Conservation (phyloP, 257 asterid genomes). For the Dorcoceras hygrometricum region DNA sequence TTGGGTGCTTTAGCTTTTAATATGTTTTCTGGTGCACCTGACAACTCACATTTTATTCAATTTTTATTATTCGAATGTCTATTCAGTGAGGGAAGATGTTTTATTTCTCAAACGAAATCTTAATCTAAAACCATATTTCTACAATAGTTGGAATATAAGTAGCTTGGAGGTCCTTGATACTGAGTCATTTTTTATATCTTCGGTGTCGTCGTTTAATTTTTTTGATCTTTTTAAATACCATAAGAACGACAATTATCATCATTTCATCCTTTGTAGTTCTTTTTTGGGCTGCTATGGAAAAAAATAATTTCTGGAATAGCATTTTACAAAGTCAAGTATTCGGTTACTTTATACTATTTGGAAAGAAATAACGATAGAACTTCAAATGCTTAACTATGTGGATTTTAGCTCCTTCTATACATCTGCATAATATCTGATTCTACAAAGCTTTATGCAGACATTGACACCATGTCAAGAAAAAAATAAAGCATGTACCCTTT, state of each 20-base stretch:
- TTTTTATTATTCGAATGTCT: not conserved
- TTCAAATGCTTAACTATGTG: not conserved
- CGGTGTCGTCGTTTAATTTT: not conserved
- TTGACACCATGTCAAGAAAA: constrained; percentile 44
- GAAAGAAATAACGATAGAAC: not conserved
- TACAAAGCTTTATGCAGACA: constrained; percentile 52
- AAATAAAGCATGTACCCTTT: constrained; percentile 34
- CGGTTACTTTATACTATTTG: not conserved
- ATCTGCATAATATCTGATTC: constrained; percentile 35
- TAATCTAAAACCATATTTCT: no score
- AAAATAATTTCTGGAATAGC: not conserved
- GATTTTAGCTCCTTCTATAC: constrained; percentile 12
- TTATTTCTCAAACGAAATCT: not conserved
- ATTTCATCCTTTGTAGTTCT: not conserved
- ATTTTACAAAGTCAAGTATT: not conserved
- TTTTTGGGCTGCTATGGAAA: not conserved
- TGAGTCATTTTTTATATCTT: not conserved
- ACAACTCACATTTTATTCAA: not conserved
- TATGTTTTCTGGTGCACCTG: not conserved
- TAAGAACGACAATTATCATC: not conserved
- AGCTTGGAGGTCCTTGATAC: not conserved
- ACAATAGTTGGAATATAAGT: not conserved
- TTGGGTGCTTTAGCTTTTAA: not conserved
- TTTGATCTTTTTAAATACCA: not conserved
- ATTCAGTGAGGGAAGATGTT: not conserved